These are phyloP conservation scores for Samsoniella hepiali DNA, from an alignment of 2,329 filamentous ascomycete species.

Conservation along the genomic window DNA sequence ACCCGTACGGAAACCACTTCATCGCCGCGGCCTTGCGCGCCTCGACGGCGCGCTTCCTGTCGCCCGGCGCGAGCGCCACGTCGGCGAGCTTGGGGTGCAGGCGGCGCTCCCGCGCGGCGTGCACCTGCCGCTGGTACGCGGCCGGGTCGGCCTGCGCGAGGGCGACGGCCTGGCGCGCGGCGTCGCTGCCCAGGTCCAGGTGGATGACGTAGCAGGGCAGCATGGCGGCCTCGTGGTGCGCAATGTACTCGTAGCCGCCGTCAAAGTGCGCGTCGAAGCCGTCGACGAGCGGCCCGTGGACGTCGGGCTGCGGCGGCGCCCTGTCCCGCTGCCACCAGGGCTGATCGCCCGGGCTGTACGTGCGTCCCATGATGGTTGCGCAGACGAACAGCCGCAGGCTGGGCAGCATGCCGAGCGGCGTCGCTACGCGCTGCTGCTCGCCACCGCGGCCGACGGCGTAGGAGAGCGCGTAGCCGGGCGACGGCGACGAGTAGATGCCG, in stretches of 20 bases:
- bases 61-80: slow-evolving; percentile 31
- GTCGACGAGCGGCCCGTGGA: slow-evolving; percentile 25
- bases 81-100: slow-evolving; percentile 8
- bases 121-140: slow-evolving; percentile 10
- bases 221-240: slow-evolving; percentile 42
- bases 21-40: slow-evolving; percentile 38
- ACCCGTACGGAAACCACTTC: slow-evolving; percentile 48
- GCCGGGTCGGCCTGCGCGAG: slow-evolving; percentile 20
- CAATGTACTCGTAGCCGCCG: slow-evolving; percentile 39
- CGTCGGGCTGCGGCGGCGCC: background rate
- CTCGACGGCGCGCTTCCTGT: slow-evolving; percentile 35
- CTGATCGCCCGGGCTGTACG: slow-evolving; percentile 10
- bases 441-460: slow-evolving; percentile 29
- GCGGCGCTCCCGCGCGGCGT: background rate
- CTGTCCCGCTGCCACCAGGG: background rate
- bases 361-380: slow-evolving; percentile 44
- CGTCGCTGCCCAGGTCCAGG: slow-evolving; percentile 38
- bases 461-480: slow-evolving; percentile 35
- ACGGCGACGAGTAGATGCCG: slow-evolving; percentile 44
- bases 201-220: slow-evolving; percentile 46
- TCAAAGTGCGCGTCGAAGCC: slow-evolving; percentile 39
- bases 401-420: slow-evolving; percentile 30
- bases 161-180: slow-evolving; percentile 27
- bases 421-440: slow-evolving; percentile 25
- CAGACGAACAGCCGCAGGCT: slow-evolving; percentile 43